Conservation (phyloP, 176 grass and related monocot species). For the Stipa capillata region DNA sequence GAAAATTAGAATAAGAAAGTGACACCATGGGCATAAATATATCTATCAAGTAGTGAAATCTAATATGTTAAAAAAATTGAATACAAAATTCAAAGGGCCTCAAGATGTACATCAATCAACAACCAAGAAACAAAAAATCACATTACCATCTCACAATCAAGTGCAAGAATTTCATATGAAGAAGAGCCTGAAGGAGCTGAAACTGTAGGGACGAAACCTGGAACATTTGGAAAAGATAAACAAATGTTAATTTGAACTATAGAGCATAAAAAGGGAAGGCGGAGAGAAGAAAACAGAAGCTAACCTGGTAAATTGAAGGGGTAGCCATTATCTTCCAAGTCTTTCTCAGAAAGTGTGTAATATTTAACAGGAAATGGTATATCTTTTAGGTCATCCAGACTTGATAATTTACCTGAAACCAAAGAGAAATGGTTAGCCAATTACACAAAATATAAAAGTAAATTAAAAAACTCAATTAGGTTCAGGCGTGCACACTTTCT, state of each 20-base stretch:
- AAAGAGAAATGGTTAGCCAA: not conserved
- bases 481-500: not conserved
- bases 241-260: not conserved
- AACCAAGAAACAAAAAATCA: not conserved
- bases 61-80: not conserved
- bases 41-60: not conserved
- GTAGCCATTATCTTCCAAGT: slow-evolving; percentile 89
- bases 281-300: not conserved
- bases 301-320: slow-evolving; percentile 50
- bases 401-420: slow-evolving; percentile 46
- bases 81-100: too few species aligned
- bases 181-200: slow-evolving; percentile 53
- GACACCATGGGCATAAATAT: not conserved
- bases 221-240: slow-evolving; percentile 11
- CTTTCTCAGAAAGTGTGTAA: slow-evolving; percentile 73
- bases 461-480: not conserved
- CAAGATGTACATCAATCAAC: slow-evolving; percentile 9
- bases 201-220: slow-evolving; percentile 73
- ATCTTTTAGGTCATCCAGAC: slow-evolving; percentile 53
- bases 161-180: slow-evolving; percentile 67
- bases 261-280: not conserved
- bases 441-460: not conserved
- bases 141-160: slow-evolving; percentile 98
- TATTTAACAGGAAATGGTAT: slow-evolving; percentile 78
- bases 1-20: not conserved